These are phyloP conservation scores for Gracilaria caudata DNA, from an alignment of 23 red algal species.

Conservation along the genomic window DNA sequence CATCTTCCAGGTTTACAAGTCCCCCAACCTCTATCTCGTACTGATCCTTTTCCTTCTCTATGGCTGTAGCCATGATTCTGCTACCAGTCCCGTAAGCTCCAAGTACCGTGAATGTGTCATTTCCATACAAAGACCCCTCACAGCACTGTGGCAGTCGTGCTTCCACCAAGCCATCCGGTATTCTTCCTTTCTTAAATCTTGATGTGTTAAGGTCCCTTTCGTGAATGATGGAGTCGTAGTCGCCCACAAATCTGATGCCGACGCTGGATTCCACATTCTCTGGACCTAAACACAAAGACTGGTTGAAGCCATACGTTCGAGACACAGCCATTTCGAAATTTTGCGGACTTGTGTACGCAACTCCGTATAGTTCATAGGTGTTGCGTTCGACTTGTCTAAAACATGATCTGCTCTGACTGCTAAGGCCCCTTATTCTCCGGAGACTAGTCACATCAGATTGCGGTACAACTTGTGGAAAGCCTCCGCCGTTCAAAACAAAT, in stretches of 20 bases:
- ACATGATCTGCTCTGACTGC: slow-evolving; percentile 27
- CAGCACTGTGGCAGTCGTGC: background rate
- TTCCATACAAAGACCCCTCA: slow-evolving; percentile 20
- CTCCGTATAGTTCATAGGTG: slow-evolving; percentile 13
- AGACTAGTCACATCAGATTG: background rate
- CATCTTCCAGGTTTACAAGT: slow-evolving; percentile 7
- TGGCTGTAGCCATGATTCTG: slow-evolving; percentile 8
- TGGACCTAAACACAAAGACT: slow-evolving; percentile 2
- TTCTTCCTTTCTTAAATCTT: slow-evolving; percentile 18
- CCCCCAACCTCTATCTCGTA: background rate
- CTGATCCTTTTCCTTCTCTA: background rate
- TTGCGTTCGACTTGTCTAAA: background rate
- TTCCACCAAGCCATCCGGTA: background rate
- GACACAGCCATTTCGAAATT: slow-evolving; percentile 6
- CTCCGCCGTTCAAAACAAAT: slow-evolving; percentile 2
- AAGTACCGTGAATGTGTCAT: background rate
- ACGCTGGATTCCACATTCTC: background rate
- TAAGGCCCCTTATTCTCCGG: background rate
- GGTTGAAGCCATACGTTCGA: slow-evolving; percentile 9
- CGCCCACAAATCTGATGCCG: slow-evolving; percentile 1
- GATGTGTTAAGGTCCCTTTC: background rate
- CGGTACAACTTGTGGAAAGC: background rate
- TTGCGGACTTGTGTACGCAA: background rate
- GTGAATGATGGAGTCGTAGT: background rate
- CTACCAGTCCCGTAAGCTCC: background rate